A percentile compares a stretch with the other conserved stretches of the same genome.
Conservation (phyloP, 2,329 filamentous ascomycete species). For the Raffaelea albimanens region DNA sequence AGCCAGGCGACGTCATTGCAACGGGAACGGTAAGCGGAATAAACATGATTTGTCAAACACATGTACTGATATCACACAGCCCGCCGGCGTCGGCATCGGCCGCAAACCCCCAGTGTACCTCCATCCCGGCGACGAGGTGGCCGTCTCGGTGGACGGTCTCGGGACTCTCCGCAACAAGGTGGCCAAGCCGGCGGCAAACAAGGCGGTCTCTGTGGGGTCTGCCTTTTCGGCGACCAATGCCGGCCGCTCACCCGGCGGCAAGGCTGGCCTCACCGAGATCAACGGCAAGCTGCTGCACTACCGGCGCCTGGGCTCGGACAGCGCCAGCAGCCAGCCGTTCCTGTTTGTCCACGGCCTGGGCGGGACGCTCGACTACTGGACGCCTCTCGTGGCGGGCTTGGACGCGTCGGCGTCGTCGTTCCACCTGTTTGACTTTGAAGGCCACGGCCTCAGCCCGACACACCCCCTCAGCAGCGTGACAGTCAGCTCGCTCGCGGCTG, state of each 20-base stretch:
- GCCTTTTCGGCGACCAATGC: not conserved
- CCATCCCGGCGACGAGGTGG: conserved; percentile 29
- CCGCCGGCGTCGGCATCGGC: conserved; percentile 38
- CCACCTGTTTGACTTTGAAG: conserved; percentile 2
- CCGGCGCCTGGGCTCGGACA: not conserved
- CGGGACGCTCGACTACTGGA: not conserved
- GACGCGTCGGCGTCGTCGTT: not conserved
- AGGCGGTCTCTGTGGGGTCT: not conserved
- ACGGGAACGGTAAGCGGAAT: conserved; percentile 32
- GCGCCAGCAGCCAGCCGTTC: not conserved
- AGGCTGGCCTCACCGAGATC: not conserved
- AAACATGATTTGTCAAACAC: not conserved
- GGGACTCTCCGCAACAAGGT: conserved; percentile 31
- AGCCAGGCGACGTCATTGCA: conserved; percentile 35
- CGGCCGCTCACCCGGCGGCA: not conserved
- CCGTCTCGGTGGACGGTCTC: conserved; percentile 29
- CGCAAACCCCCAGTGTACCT: conserved; percentile 30
- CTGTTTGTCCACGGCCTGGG: conserved; percentile 2
- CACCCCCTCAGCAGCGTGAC: not conserved
- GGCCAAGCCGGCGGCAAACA: not conserved
- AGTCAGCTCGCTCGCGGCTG: not conserved
- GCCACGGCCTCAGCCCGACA: conserved; percentile 2
- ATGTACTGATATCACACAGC: conserved; percentile 7
- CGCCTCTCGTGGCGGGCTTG: not conserved
- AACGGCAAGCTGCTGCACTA: conserved; percentile 1